Conservation (phyloP, 352 stramenopile genomes). For the Phytopythium ostracodes region DNA sequence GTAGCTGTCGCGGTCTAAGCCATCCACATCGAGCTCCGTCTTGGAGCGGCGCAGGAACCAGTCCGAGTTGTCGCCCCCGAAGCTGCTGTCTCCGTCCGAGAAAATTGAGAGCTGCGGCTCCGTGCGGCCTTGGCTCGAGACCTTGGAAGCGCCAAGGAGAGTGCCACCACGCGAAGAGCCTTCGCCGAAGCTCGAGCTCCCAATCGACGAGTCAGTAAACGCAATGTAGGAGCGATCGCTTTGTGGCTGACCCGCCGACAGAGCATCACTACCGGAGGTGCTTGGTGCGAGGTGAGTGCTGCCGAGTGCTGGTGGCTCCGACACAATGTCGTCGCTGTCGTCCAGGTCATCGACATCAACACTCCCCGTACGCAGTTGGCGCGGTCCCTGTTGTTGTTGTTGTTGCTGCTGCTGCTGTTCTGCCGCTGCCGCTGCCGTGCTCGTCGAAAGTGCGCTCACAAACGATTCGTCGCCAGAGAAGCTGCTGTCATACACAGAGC, state of each 20-base stretch:
- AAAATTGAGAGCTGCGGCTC: constrained; percentile 37
- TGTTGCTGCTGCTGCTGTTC: too few species aligned
- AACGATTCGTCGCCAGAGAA: constrained; percentile 10
- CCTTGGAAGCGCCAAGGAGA: background rate
- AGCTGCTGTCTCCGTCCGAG: constrained; percentile 35
- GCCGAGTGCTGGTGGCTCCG: constrained; percentile 8
- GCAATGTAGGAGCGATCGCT: constrained; percentile 37
- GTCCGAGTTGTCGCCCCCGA: constrained; percentile 30
- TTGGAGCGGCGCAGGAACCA: constrained; percentile 46
- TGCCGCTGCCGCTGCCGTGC: constrained; percentile 2
- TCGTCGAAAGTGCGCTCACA: background rate
- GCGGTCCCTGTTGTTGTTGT: background rate
- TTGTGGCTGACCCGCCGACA: constrained; percentile 9
- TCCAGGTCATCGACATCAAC: constrained; percentile 33
- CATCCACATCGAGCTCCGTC: constrained; percentile 35
- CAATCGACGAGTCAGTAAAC: constrained; percentile 33
- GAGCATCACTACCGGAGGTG: background rate
- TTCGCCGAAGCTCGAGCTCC: constrained; percentile 9
- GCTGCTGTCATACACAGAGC: constrained; percentile 9
- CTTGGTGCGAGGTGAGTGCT: constrained; percentile 7
- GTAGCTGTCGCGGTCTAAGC: constrained; percentile 19
- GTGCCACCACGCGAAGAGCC: background rate
- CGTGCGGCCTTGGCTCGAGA: background rate
- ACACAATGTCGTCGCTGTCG: constrained; percentile 19
- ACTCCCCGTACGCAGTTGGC: constrained; percentile 25